Evolutionary conservation across 2,329 filamentous ascomycete species (phyloP).

Genomic region (Aspergillus luchuensis): DNA sequence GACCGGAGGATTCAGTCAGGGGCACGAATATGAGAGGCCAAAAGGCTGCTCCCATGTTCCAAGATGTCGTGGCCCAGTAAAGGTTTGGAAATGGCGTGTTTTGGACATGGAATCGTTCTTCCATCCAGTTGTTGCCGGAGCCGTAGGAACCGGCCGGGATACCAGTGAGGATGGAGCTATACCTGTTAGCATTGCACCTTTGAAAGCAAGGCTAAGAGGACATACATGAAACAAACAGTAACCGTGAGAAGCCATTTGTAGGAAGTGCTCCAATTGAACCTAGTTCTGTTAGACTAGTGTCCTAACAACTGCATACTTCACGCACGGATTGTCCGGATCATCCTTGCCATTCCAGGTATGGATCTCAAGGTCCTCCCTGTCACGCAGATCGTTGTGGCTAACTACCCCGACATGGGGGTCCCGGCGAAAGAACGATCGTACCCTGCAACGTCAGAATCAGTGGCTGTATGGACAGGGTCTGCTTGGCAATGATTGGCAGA

Average conservation of each 20-base stretch:
- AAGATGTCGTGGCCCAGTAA: constrained; percentile 38
- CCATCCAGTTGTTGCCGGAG: constrained; percentile 36
- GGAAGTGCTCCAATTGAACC: constrained; percentile 45
- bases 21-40: constrained; percentile 42
- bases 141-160: constrained; percentile 47
- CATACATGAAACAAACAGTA: constrained; percentile 46
- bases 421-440: constrained; percentile 27
- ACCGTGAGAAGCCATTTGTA: constrained; percentile 49
- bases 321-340: constrained; percentile 36
- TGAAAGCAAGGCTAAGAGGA: no score
- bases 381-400: constrained; percentile 23
- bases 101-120: constrained; percentile 34
- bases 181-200: neutral
- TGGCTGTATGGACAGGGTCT: no score
- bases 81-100: constrained; percentile 38
- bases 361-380: constrained; percentile 28
- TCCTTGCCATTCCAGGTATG: constrained; percentile 33
- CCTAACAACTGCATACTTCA: neutral
- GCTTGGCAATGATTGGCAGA: neutral
- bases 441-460: constrained; percentile 12
- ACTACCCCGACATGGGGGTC: constrained; percentile 31
- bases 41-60: constrained; percentile 45
- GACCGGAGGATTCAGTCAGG: constrained; percentile 46
- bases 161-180: constrained; percentile 44
- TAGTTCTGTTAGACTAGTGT: constrained; percentile 7